phyloP scores from a whole-genome alignment of 805 yeast species.

The Scheffersomyces ergatensis region DNA sequence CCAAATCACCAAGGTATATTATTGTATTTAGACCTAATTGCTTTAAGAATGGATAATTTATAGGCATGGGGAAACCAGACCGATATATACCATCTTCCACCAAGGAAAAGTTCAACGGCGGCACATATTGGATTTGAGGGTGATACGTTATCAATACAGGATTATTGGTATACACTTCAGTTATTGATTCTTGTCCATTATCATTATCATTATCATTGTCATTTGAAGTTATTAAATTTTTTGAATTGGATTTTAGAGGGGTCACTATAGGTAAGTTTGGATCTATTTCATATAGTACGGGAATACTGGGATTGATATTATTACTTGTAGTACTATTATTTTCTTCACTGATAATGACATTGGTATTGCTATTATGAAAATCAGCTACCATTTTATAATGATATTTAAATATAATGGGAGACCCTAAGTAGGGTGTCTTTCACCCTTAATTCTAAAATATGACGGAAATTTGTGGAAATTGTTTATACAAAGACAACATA shows the following conservation, averaged over 20 bases:
- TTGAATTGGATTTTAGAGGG: not conserved
- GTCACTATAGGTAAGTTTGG: too few relatives aligned
- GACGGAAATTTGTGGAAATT: too few relatives aligned
- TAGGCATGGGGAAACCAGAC: slow-evolving; percentile 90
- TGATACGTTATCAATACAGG: not conserved
- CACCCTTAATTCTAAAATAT: too few relatives aligned
- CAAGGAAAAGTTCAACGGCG: slow-evolving; percentile 87
- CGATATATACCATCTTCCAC: slow-evolving; percentile 87
- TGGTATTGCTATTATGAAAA: too few relatives aligned
- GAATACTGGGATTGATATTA: too few relatives aligned
- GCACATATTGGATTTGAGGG: slow-evolving; percentile 43
- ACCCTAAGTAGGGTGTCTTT: too few relatives aligned
- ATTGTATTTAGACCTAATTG: slow-evolving; percentile 74
- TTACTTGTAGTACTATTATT: too few relatives aligned
- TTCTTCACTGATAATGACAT: too few relatives aligned
- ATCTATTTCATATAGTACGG: too few relatives aligned
- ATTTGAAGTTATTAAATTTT: not conserved
- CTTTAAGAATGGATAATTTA: slow-evolving; percentile 75
- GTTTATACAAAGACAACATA: too few relatives aligned
- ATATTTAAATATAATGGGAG: too few relatives aligned
- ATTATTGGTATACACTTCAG: not conserved
- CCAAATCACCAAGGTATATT: slow-evolving; percentile 72
- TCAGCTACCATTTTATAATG: too few relatives aligned
- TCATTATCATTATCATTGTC: not conserved
- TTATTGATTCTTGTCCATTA: not conserved